Conservation (phyloP, 148 eudicot species). For the Diospyros kaki region DNA sequence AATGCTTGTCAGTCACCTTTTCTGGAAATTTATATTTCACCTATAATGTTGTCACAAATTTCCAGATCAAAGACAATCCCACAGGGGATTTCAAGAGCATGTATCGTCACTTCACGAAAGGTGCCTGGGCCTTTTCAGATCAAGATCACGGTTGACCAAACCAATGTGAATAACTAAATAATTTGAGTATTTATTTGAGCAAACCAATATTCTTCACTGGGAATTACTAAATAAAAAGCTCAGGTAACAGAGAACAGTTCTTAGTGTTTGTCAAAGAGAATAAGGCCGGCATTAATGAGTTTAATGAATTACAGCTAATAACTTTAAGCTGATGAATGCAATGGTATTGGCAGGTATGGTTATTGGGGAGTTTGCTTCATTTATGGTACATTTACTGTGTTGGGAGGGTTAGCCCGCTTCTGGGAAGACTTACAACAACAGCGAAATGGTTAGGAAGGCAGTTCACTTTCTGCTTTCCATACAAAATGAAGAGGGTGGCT, state of each 20-base stretch:
- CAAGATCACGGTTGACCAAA: constrained; percentile 38
- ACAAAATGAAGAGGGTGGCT: constrained; percentile 39
- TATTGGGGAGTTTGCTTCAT: constrained; percentile 37
- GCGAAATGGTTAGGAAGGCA: constrained; percentile 25
- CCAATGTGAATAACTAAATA: no score
- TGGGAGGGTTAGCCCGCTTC: constrained; percentile 23
- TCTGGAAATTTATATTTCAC: not conserved
- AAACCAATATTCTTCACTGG: no score
- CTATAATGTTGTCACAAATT: not conserved
- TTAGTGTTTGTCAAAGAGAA: no score
- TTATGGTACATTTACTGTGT: constrained; percentile 29
- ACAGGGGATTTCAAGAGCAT: constrained; percentile 27
- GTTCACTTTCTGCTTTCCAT: constrained; percentile 21
- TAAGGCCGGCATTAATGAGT: no score
- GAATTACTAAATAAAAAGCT: no score
- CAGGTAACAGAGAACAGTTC: no score
- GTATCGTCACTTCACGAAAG: constrained; percentile 40
- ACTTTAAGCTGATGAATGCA: not conserved
- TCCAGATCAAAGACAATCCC: constrained; percentile 32
- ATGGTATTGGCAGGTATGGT: constrained; percentile 28
- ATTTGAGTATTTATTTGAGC: no score
- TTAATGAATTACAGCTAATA: no score
- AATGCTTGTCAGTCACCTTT: not conserved
- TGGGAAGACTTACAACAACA: constrained; percentile 29
- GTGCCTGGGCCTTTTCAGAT: constrained; percentile 41